Base-by-base conservation (phyloP, 768 basidiomycete genomes). In the Trametes meyenii region DNA sequence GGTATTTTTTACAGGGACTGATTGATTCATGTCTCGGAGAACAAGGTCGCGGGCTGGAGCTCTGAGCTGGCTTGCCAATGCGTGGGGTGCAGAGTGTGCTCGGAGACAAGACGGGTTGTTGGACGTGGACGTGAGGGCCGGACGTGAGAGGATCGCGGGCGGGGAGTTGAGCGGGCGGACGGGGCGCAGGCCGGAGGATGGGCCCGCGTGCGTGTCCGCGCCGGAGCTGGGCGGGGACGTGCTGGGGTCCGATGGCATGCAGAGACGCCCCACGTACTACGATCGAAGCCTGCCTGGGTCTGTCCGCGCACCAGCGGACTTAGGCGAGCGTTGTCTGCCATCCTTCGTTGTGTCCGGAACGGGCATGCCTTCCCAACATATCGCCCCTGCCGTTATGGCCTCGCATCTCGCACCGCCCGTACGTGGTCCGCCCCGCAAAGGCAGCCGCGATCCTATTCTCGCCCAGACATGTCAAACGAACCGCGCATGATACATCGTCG, bases 401-500 rank as follows among this genome's bases (percentile, higher is more conserved):
- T 35, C 48, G 48, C 48, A 17, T 33, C 48, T 17, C 48, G 26
- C 55, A 50, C 50, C 62, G 62, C 53, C 21, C 52, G 49, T 36
- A 55, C 52, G 36, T 58, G 40, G 16, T 36, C 57, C 14, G 10
- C 45, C 24, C 52, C 16, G 55, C 19, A 49, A 53, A 54, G 62
- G 62, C 44, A 63, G 46, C 33, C 51, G 43, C 26, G 16, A 48
- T 63, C 44, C 62, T 44, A 43, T 58, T 24, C 56, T 42, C 19
- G 50, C 56, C 17, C 45, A 38, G 54, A 24, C 54, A 56, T 56
- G 60, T 50, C 58, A 55, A n/a, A 23, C 56, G 11, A 21, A 39
- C 52, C 57, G 57, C 50, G 48, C 49, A 55, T 64, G 62, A 64
- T 64, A 60, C 62, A 59, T 64, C 58, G 58, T 59, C 62, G 62